Evolutionary conservation across 2,329 filamentous ascomycete species (phyloP).

Genomic region (Cryphonectria radicalis): DNA sequence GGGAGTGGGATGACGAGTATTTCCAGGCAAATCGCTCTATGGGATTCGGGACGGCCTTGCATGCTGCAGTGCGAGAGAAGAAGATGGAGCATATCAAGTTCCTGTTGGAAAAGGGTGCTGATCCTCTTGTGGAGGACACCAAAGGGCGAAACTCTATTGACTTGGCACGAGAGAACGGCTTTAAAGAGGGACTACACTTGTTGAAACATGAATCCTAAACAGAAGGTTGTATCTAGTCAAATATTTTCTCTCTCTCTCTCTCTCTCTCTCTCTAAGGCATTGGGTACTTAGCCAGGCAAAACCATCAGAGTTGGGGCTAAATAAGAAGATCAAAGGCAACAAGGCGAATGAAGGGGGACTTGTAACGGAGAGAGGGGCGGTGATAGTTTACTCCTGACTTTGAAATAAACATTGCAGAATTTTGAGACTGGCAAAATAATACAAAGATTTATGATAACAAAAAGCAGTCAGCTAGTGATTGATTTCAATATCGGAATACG

Average conservation of each 20-base stretch:
- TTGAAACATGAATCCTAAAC: background rate
- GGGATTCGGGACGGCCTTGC: slow-evolving; percentile 5
- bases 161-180: background rate
- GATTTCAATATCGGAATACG: too few relatives aligned
- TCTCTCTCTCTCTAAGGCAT: too few relatives aligned
- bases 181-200: slow-evolving; percentile 2
- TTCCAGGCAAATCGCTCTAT: background rate
- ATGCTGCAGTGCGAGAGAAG: slow-evolving; percentile 1
- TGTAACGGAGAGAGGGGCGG: too few relatives aligned
- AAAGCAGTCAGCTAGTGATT: too few relatives aligned
- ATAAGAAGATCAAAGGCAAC: background rate
- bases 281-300: too few relatives aligned
- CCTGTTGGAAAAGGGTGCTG: slow-evolving; percentile 1
- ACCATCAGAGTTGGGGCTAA: background rate
- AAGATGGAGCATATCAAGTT: background rate
- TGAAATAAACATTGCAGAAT: too few relatives aligned
- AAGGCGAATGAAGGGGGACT: too few relatives aligned
- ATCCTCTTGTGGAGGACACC: slow-evolving; percentile 9
- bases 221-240: background rate
- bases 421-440: too few relatives aligned
- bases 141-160: slow-evolving; percentile 1
- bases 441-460: too few relatives aligned
- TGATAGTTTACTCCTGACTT: too few relatives aligned
- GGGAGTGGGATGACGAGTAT: slow-evolving; percentile 11
- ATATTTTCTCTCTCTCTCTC: background rate